Conservation (phyloP, 495 filamentous ascomycete genomes). For the Clohesyomyces aquaticus region DNA sequence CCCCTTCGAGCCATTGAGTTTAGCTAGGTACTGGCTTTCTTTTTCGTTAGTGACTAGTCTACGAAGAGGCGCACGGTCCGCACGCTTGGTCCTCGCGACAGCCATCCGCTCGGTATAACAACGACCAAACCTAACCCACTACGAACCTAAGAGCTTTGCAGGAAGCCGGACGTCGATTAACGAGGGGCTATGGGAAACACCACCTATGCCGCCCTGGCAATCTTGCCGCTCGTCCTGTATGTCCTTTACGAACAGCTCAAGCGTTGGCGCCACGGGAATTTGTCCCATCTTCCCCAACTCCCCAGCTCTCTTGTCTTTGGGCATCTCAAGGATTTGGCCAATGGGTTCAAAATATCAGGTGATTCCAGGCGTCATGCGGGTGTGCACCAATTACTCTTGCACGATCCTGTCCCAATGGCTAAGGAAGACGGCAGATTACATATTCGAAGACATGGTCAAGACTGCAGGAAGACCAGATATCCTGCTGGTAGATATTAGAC, state of each 20-base stretch:
- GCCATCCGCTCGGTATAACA: too few species aligned
- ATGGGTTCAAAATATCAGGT: conserved; percentile 22
- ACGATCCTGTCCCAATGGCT: conserved; percentile 2
- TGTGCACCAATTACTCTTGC: background rate
- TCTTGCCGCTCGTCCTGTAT: conserved; percentile 19
- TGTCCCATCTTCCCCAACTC: conserved; percentile 21
- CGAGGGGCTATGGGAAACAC: conserved; percentile 9
- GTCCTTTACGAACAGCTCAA: conserved; percentile 10
- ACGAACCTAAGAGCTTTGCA: too few species aligned
- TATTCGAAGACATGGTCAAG: conserved; percentile 23
- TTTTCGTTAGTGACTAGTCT: too few species aligned
- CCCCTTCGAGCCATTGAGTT: too few species aligned
- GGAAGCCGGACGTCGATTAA: background rate
- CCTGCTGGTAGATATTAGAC: conserved; percentile 44
- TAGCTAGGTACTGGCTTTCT: too few species aligned
- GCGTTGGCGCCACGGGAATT: conserved; percentile 32
- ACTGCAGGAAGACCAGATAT: conserved; percentile 14
- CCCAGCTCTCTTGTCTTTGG: conserved; percentile 21
- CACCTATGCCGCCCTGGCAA: conserved; percentile 24
- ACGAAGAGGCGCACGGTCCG: too few species aligned
- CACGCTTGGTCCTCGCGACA: too few species aligned
- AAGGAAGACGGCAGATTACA: conserved; percentile 23
- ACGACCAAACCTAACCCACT: too few species aligned
- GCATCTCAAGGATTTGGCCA: conserved; percentile 15
- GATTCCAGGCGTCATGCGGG: conserved; percentile 20